Evolutionary conservation across 495 filamentous ascomycete genomes (phyloP), one percentile per base, ranked within the genome.

Genomic region (Xylaria nigripes): DNA sequence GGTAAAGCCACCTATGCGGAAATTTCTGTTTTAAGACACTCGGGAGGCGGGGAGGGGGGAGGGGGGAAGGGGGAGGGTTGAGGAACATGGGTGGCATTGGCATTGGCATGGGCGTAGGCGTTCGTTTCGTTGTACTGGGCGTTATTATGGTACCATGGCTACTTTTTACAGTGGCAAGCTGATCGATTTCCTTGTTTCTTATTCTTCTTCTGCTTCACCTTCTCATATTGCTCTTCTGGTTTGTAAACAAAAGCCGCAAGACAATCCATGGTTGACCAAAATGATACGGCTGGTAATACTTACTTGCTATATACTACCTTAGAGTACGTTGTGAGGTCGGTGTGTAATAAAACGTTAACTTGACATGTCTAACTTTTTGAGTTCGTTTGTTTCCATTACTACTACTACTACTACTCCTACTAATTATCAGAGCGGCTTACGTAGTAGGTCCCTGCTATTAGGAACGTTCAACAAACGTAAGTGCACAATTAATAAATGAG

Each of bases 1-100:
- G 29, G 44, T 27, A 51, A n/a, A 45, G 10, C 23, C 29, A 16
- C 50, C 38, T 25, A 48, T 43, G 15, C 50, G 48, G 52, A 55
- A 52, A 43, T 61, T 50, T 51, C 50, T 63, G 50, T 54, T 57
- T 58, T 58, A 42, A 59, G 57, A 66, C 61, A 60, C 58, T 63
- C 54, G 61, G 58, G 54, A 55, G 46, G 63, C 54, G 52, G 48
- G n/a, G n/a, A n/a, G n/a, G n/a, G n/a, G n/a, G n/a, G n/a, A n/a
- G n/a, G n/a, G n/a, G n/a, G n/a, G n/a, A n/a, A n/a, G n/a, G n/a
- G n/a, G n/a, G 19, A 48, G 21, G 57, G 53, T 32, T 51, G 54
- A 54, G 48, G 58, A 47, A 51, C 49, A 45, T 46, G 50, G 57
- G 45, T 48, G 27, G 52, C 55, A 36, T 57, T 36, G 61, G 56